A percentile compares a stretch with the other conserved stretches of the same genome.
phyloP scores from a whole-genome alignment of 176 grass and related monocot genomes.

The Carex cristatella region DNA sequence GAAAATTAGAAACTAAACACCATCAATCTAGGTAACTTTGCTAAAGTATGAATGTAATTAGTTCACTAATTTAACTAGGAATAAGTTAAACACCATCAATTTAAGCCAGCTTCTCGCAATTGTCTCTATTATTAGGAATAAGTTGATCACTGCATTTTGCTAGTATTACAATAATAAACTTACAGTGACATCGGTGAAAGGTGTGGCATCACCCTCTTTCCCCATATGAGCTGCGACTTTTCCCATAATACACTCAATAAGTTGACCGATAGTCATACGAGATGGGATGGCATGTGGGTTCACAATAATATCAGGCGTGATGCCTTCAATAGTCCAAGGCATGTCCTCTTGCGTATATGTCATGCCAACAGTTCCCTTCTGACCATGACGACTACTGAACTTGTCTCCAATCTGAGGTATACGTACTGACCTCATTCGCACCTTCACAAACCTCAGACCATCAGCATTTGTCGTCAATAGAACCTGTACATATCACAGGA shows the following conservation, averaged over 20 bases:
- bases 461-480: conserved; percentile 98
- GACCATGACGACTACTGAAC: conserved; percentile 96
- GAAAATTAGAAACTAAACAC: neutral
- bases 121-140: neutral
- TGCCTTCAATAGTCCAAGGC: conserved; percentile 98
- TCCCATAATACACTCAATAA: conserved; percentile 98
- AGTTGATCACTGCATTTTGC: neutral
- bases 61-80: neutral
- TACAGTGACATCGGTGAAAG: conserved; percentile 98
- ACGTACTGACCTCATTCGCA: conserved; percentile 90
- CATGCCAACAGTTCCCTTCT: conserved; percentile 99
- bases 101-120: neutral
- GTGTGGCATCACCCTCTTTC: conserved; percentile 91
- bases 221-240: conserved; percentile 99
- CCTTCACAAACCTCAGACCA: conserved; percentile 96
- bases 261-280: conserved; percentile 97
- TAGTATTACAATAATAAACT: conserved; percentile 29
- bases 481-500: conserved; percentile 43
- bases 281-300: conserved; percentile 98
- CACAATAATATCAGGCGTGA: conserved; percentile 97
- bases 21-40: neutral
- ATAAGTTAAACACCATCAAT: neutral
- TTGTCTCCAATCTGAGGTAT: conserved; percentile 99
- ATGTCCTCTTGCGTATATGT: conserved; percentile 99
- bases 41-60: neutral